Evolutionary conservation across 768 basidiomycete species (phyloP), one percentile per base, ranked within the genome.

Genomic region (Arthromyces matolae): DNA sequence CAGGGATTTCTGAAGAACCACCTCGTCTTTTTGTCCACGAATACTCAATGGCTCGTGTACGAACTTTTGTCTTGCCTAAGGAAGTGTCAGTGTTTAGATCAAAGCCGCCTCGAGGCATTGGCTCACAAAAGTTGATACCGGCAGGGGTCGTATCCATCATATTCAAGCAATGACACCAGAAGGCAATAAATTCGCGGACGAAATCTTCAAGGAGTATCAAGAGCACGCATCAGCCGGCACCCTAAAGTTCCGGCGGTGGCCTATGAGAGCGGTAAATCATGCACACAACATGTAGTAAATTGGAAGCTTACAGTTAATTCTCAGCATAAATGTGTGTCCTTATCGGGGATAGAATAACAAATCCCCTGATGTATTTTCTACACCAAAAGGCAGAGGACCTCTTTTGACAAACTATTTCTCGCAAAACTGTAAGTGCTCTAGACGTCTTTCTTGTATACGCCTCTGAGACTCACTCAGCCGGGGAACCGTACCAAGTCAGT

Each of bases 391-490:
- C 56, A 79, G 86, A 33, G 89, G 89, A 6, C 62, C 73, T 3
- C 64, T 90, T 3, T 66, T 91, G 40, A 84, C 89, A 4, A 85
- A 87, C 57, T 91, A 91, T 58, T 91, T 91, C 57, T 90, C 89
- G 12, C 89, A 91, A 54, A 91, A 91, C 49, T 80, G 89, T 88
- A 60, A 60, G 81, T 65, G 16, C 18, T 24, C 23, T 39, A 35
- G 6, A 45, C 29, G 16, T 18, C 24, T 10, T 36, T 9, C 27
- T 9, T 12, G 18, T 16, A 37, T 4, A 9, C 16, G 14, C 13
- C 42, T 20, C 32, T 42, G 20, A 41, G 5, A 22, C 40, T 39
- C 7, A n/a, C 38, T 25, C 52, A 91, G 89, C 85, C 46, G 89
- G 89, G 24, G 83, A 80, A 57, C 83, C 86, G n/a, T 91, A 91